phyloP scores from a whole-genome alignment of 169 alveolate species.

The Eimeria acervulina region DNA sequence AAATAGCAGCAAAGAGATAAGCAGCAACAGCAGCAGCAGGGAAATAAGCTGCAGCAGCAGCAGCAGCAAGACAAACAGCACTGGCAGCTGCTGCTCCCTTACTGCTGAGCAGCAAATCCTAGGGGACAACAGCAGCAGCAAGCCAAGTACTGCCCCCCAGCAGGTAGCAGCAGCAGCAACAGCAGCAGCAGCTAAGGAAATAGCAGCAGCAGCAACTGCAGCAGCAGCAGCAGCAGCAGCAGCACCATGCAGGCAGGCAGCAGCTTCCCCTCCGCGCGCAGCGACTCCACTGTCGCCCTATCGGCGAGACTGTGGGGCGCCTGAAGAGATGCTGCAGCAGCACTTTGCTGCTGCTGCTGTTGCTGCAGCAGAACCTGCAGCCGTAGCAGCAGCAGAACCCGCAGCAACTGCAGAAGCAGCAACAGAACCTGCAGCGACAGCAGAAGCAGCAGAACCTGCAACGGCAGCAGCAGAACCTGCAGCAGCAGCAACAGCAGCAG shows the following conservation, averaged over 20 bases:
- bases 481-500: not conserved
- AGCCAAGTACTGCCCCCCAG: not conserved
- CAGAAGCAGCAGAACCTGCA: not conserved
- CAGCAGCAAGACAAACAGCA: not conserved
- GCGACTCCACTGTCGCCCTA: not conserved
- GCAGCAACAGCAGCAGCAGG: constrained; percentile 32
- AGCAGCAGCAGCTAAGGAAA: not conserved
- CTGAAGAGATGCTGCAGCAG: not conserved
- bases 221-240: constrained; percentile 26
- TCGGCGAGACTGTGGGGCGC: not conserved
- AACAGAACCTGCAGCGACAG: not conserved
- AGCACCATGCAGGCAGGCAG: not conserved
- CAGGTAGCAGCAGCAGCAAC: not conserved
- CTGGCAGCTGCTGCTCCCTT: not conserved
- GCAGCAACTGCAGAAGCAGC: not conserved
- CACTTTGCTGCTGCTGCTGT: not conserved
- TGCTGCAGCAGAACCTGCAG: constrained; percentile 1
- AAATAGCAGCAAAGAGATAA: not conserved
- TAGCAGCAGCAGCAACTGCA: not conserved
- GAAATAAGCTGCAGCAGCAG: not conserved
- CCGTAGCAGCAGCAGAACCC: not conserved
- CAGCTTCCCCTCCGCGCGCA: not conserved
- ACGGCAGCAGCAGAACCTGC: not conserved
- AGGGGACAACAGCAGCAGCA: not conserved
- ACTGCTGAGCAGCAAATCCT: not conserved